phyloP scores from a whole-genome alignment of 2,329 filamentous ascomycete genomes.

The Nemania diffusa region DNA sequence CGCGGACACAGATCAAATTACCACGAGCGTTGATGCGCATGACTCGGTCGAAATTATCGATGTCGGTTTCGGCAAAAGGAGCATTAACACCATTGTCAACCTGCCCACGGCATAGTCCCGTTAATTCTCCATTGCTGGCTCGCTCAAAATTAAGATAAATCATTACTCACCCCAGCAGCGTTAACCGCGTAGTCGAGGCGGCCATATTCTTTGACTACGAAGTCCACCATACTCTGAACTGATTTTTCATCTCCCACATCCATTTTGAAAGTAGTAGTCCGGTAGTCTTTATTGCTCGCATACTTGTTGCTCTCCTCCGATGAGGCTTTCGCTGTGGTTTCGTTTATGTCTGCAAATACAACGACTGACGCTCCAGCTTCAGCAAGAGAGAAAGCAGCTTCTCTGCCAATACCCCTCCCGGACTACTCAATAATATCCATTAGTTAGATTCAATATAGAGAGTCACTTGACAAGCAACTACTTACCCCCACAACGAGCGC shows the following conservation, averaged over 20 bases:
- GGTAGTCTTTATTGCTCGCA: conserved; percentile 34
- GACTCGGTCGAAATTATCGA: conserved; percentile 38
- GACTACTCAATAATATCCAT: conserved; percentile 18
- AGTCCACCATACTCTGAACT: conserved; percentile 38
- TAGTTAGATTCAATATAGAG: no score
- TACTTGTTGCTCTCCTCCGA: conserved; percentile 39
- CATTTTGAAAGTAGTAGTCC: conserved; percentile 28
- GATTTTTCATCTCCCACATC: conserved; percentile 35
- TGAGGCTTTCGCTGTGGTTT: conserved; percentile 31
- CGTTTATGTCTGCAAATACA: conserved; percentile 39
- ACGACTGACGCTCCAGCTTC: conserved; percentile 39
- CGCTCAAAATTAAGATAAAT: not conserved
- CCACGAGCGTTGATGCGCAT: conserved; percentile 41
- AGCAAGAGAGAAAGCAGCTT: conserved; percentile 39
- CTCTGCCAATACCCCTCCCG: conserved; percentile 39
- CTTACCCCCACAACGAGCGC: conserved; percentile 37
- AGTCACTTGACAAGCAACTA: not conserved
- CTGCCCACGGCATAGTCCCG: not conserved
- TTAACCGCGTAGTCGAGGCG: conserved; percentile 42
- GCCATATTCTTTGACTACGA: conserved; percentile 36
- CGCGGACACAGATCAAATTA: conserved; percentile 34
- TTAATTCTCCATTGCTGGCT: not conserved
- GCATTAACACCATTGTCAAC: conserved; percentile 35
- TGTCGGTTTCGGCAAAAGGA: conserved; percentile 34
- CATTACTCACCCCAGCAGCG: conserved; percentile 36